Percentiles rank a stretch among this genome's conserved stretches.
These are phyloP conservation scores for Amborella trichopoda DNA, from an alignment of 164 flowering plant species.

Conservation along the genomic window DNA sequence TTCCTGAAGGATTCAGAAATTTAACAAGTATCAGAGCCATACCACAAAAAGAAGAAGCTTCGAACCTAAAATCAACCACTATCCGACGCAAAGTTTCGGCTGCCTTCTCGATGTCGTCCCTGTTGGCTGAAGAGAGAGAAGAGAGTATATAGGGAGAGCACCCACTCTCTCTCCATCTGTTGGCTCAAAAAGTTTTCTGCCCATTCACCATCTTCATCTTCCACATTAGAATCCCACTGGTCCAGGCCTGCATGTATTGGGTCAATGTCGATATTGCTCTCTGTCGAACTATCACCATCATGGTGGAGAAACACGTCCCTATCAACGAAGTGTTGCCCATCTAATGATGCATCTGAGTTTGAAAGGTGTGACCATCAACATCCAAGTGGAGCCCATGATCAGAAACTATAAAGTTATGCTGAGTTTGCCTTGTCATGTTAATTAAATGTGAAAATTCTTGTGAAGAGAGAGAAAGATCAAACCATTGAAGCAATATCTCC, in stretches of 20 bases:
- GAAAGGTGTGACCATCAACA: not conserved
- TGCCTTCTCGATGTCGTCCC: too few species aligned
- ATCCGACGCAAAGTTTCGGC: too few species aligned
- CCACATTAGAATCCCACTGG: conserved; percentile 53
- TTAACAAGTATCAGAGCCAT: too few species aligned
- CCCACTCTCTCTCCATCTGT: too few species aligned
- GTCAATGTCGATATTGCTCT: conserved; percentile 77
- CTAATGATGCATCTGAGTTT: conserved; percentile 65
- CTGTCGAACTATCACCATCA: conserved; percentile 32
- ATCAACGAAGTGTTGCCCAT: conserved; percentile 41
- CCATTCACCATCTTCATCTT: conserved; percentile 31
- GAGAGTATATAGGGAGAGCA: too few species aligned
- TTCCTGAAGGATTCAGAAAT: too few species aligned
- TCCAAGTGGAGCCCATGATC: conserved; percentile 5
- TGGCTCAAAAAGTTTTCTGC: too few species aligned
- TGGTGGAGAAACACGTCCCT: conserved; percentile 29
- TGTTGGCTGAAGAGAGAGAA: too few species aligned
- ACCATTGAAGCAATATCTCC: too few species aligned
- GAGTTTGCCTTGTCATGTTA: conserved; percentile 39
- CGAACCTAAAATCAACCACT: too few species aligned
- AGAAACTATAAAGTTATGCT: conserved; percentile 10
- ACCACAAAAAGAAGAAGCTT: too few species aligned
- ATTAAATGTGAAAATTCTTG: conserved; percentile 49
- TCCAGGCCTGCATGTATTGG: conserved; percentile 77
- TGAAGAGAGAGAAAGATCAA: conserved; percentile 51